Evolutionary conservation across 2,329 filamentous ascomycete genomes (phyloP).

Genomic region (Diaporthe ampelina): DNA sequence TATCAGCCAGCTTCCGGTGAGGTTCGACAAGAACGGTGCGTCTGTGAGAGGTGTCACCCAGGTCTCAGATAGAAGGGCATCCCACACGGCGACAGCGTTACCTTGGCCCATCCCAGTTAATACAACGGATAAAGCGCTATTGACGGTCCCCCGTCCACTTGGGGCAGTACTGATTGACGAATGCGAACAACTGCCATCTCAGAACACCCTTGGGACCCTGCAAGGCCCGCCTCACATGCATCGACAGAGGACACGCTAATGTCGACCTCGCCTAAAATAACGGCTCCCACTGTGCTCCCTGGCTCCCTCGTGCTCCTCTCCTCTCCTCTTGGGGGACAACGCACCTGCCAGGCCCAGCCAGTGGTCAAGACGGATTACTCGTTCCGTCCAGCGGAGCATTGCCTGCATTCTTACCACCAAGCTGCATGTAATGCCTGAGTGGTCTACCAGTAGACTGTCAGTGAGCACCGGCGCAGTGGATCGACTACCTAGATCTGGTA

Average conservation of each 20-base stretch:
- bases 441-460: neutral
- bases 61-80: slow-evolving; percentile 28
- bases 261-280: slow-evolving; percentile 19
- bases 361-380: slow-evolving; percentile 26
- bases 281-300: slow-evolving; percentile 5
- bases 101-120: slow-evolving; percentile 1
- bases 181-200: slow-evolving; percentile 14
- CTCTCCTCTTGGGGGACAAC: neutral
- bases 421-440: neutral
- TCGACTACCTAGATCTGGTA: slow-evolving; percentile 1
- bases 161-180: slow-evolving; percentile 4
- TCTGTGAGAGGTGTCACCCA: slow-evolving; percentile 6
- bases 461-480: slow-evolving; percentile 5
- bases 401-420: slow-evolving; percentile 19
- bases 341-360: slow-evolving; percentile 16
- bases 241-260: slow-evolving; percentile 20
- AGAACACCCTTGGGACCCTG: slow-evolving; percentile 18
- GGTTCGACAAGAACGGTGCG: neutral
- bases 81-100: neutral
- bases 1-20: neutral
- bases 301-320: slow-evolving; percentile 5
- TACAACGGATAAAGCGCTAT: slow-evolving; percentile 16
- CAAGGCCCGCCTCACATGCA: slow-evolving; percentile 14
- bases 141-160: no score
- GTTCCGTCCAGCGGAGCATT: slow-evolving; percentile 32